Percentiles rank a stretch among this genome's conserved stretches.
Evolutionary conservation across 1,284 basidiomycete genomes (phyloP).

Genomic region (Athelia psychrophila): DNA sequence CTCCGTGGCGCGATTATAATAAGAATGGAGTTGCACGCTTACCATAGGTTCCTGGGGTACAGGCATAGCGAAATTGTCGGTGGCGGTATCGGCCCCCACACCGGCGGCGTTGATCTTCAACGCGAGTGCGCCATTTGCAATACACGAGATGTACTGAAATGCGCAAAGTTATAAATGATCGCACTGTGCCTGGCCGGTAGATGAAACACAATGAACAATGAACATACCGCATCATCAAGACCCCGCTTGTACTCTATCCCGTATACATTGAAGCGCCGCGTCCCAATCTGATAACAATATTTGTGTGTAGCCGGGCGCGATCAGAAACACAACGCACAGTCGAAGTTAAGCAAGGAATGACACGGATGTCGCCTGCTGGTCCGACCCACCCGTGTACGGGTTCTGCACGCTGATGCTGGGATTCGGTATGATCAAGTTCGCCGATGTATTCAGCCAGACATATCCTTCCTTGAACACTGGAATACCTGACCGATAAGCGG

Average conservation of each 20-base stretch:
- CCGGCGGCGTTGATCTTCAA: constrained; percentile 60
- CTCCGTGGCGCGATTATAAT: not conserved
- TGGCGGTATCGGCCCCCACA: constrained; percentile 47
- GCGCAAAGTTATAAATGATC: too few species aligned
- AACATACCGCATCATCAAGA: too few species aligned
- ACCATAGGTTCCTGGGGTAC: constrained; percentile 68
- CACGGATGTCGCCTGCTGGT: constrained; percentile 47
- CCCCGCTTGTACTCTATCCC: constrained; percentile 58
- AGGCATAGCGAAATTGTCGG: constrained; percentile 53
- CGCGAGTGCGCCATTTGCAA: constrained; percentile 44
- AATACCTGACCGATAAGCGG: constrained; percentile 14
- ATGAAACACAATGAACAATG: too few species aligned
- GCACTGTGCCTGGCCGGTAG: too few species aligned
- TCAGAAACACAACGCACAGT: not conserved
- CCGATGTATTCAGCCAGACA: constrained; percentile 5
- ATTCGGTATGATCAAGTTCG: constrained; percentile 37
- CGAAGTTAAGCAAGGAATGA: not conserved
- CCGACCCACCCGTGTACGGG: constrained; percentile 48
- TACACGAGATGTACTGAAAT: constrained; percentile 55
- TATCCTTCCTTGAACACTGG: constrained; percentile 15
- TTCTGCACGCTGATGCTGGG: constrained; percentile 42
- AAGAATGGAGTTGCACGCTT: constrained; percentile 11
- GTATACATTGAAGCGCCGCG: constrained; percentile 49
- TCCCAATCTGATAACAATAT: constrained; percentile 37
- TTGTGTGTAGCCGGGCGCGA: constrained; percentile 22